These are phyloP conservation scores for Diophrys sp. DNA, from an alignment of 73 alveolate species.

Conservation along the genomic window DNA sequence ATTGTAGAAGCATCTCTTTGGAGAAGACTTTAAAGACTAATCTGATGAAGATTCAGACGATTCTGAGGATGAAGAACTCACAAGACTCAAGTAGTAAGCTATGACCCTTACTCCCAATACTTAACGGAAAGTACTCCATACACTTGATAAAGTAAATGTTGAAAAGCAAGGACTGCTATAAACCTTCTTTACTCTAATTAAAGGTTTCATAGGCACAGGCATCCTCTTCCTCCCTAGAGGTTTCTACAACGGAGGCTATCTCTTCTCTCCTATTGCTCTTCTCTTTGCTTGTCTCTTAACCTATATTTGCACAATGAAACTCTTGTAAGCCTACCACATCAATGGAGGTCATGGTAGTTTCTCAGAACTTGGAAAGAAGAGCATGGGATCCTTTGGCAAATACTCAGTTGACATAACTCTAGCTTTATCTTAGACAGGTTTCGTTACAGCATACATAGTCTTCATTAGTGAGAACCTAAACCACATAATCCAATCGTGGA, in stretches of 20 bases:
- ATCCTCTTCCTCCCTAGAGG: constrained; percentile 49
- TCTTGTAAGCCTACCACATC: background rate
- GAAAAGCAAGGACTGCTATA: constrained; percentile 21
- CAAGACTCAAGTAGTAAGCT: background rate
- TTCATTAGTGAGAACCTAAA: constrained; percentile 38
- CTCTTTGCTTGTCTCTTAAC: background rate
- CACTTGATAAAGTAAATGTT: background rate
- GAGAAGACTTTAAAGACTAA: background rate
- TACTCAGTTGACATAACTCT: constrained; percentile 30
- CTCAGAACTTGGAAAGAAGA: constrained; percentile 19
- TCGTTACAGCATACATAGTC: constrained; percentile 49
- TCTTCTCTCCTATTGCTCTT: constrained; percentile 12
- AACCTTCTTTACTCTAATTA: constrained; percentile 51
- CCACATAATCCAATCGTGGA: constrained; percentile 10
- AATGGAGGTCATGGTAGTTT: constrained; percentile 9
- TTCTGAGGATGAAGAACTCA: background rate
- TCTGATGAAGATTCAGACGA: background rate
- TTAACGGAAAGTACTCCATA: background rate
- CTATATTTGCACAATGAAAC: background rate
- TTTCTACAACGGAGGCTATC: constrained; percentile 51
- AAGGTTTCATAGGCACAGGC: constrained; percentile 60
- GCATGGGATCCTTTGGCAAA: constrained; percentile 52
- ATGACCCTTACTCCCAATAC: background rate
- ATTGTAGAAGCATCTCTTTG: too few species aligned
- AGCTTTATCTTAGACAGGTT: constrained; percentile 40